phyloP scores from a whole-genome alignment of 768 basidiomycete species.

The Filobasidium floriforme region DNA sequence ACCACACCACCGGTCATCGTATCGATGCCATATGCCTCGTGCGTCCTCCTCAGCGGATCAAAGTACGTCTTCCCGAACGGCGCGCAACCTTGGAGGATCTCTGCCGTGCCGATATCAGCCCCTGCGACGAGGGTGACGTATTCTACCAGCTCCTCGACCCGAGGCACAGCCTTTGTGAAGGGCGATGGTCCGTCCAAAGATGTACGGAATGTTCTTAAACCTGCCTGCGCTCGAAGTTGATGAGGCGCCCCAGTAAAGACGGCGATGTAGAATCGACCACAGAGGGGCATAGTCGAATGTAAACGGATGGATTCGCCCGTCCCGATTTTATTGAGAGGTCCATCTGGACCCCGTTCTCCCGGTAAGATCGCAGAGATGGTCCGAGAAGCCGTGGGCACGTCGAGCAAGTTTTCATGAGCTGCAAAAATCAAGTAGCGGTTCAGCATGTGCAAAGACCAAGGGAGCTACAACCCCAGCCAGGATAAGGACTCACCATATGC shows the following conservation, averaged over 20 bases:
- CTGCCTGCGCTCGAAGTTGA: neutral
- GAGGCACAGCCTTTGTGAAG: neutral
- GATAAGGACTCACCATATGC: neutral
- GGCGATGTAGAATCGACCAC: neutral
- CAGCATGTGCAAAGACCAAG: too few relatives aligned
- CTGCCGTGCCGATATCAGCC: neutral
- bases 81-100: neutral
- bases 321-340: neutral
- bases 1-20: constrained; percentile 31
- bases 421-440: too few relatives aligned
- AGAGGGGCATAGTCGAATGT: neutral
- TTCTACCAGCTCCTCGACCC: neutral
- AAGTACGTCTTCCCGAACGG: constrained; percentile 6
- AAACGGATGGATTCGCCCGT: neutral
- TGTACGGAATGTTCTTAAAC: neutral
- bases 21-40: constrained; percentile 32
- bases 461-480: too few relatives aligned
- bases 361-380: neutral
- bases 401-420: neutral
- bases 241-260: constrained; percentile 5
- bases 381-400: neutral
- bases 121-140: constrained; percentile 5
- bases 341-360: constrained; percentile 1
- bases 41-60: neutral
- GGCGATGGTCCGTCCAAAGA: neutral